Evolutionary conservation across 257 asterid genomes (phyloP).

Genomic region (Cordia subcordata): DNA sequence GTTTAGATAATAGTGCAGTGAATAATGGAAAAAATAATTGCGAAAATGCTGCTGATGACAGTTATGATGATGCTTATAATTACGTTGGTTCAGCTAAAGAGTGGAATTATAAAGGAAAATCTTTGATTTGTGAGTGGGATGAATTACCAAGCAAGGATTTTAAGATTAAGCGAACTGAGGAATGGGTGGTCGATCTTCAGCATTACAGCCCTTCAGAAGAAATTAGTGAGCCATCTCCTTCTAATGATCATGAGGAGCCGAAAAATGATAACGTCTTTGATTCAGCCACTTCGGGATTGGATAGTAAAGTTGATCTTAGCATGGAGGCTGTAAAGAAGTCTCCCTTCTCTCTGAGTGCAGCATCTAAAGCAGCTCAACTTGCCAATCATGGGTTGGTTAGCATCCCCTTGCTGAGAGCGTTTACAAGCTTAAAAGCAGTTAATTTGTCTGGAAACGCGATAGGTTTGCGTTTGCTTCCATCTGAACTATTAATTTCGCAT

Average conservation of each 20-base stretch:
- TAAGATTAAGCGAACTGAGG: conserved; percentile 65
- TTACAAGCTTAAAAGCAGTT: conserved; percentile 72
- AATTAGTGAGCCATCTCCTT: conserved; percentile 29
- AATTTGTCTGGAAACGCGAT: conserved; percentile 88
- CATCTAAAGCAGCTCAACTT: conserved; percentile 80
- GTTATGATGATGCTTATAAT: conserved; percentile 39
- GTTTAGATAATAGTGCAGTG: conserved; percentile 17
- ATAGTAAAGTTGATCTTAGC: conserved; percentile 53
- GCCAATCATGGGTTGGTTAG: conserved; percentile 80
- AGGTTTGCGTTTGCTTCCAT: conserved; percentile 32
- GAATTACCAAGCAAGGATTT: conserved; percentile 61
- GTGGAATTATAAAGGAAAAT: conserved; percentile 49
- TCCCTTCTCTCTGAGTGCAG: conserved; percentile 63
- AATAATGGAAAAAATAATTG: conserved; percentile 31
- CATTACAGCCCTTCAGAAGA: conserved; percentile 56
- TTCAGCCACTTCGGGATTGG: conserved; percentile 36
- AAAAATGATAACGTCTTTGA: conserved; percentile 23
- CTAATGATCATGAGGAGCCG: conserved; percentile 28
- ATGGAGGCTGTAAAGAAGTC: conserved; percentile 76
- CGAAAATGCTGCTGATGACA: conserved; percentile 49
- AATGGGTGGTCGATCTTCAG: conserved; percentile 86
- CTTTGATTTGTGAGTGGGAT: conserved; percentile 37
- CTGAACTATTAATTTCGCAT: neutral
- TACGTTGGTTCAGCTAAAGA: conserved; percentile 66
- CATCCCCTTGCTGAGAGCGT: conserved; percentile 84